Base-by-base conservation (phyloP, 2,329 filamentous ascomycete species). In the Corynespora cassiicola region DNA sequence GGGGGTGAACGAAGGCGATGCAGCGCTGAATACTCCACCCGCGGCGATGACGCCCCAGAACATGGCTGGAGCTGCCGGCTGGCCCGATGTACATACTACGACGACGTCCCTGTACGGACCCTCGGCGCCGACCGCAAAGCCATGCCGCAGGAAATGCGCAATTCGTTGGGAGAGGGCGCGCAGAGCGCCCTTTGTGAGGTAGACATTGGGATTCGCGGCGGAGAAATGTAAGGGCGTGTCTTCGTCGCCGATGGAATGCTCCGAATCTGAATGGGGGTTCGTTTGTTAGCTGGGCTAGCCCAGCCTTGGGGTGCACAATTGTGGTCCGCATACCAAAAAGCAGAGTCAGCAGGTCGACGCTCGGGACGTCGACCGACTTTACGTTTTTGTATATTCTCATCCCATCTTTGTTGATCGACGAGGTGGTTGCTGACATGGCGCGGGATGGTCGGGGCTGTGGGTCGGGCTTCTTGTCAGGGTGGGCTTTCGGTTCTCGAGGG, bases 21-120 rank as follows among this genome's bases (percentile, higher is more conserved):
- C 77, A 6, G 76, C 74, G 4, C 76, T 78, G 49, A 78, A 82
- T 19, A 83, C 71, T n/a, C 78, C 80, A 3, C 76, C 79, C 3
- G 80, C 79, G 8, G 76, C 79, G 33, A 84, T 66, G 31, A 80
- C 73, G n/a, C 73, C 75, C 48, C 70, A 82, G 62, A 84, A 81
- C 3, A 78, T 40, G 17, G 72, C 68, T 0, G 77, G 71, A 0
- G 80, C 66, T 6, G 79, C 66, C 26, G 73, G 72, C 45, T 82
- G 77, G 3, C 80, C 80, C 2, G 75, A 72, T 2, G 75, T 77
- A 20, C 81, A 73, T 23, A 74, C 69, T 6, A 80, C 74, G 6
- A 84, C 76, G 9, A 81, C 74, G 50, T 58, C 48, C 31, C 71
- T 71, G 31, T 66, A 73, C 0, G 72, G 70, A 0, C 78, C 77